These are phyloP conservation scores for Citrus maxima DNA, from an alignment of 345 rosid species.

Conservation along the genomic window DNA sequence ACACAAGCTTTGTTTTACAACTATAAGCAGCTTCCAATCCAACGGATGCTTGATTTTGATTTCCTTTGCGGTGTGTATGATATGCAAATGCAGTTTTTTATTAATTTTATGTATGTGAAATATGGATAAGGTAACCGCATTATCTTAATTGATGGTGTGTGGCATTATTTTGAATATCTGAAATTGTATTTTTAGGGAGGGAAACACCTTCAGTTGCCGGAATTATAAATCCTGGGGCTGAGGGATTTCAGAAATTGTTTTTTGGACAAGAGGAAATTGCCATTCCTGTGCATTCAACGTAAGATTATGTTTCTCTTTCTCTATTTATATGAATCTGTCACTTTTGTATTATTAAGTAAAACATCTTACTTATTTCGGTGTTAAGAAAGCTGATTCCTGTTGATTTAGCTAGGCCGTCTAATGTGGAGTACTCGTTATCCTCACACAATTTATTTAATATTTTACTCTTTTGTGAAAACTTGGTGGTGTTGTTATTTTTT, in stretches of 20 bases:
- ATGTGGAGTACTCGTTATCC: neutral
- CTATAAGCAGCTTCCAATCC: conserved; percentile 93
- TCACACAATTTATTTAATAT: neutral
- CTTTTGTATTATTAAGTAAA: neutral
- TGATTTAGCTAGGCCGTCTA: neutral
- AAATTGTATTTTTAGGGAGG: conserved; percentile 45
- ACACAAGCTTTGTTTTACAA: conserved; percentile 93
- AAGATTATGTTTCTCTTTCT: conserved; percentile 19
- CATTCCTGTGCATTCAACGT: conserved; percentile 92
- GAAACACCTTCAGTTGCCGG: conserved; percentile 99
- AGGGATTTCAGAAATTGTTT: conserved; percentile 96
- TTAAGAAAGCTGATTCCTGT: neutral
- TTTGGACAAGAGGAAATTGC: conserved; percentile 99
- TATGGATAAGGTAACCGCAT: neutral
- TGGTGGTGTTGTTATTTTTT: too few relatives aligned
- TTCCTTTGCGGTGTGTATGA: conserved; percentile 77
- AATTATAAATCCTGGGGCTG: conserved; percentile 86
- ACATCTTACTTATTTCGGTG: neutral
- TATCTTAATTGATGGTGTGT: conserved; percentile 2
- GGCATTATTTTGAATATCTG: neutral
- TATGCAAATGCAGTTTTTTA: neutral
- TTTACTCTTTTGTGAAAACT: neutral
- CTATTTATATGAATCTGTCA: neutral
- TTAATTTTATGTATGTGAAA: neutral
- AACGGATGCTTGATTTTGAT: conserved; percentile 99